Conservation (phyloP, 129 eudicot genomes). For the Pseudognaphalium luteoalbum region DNA sequence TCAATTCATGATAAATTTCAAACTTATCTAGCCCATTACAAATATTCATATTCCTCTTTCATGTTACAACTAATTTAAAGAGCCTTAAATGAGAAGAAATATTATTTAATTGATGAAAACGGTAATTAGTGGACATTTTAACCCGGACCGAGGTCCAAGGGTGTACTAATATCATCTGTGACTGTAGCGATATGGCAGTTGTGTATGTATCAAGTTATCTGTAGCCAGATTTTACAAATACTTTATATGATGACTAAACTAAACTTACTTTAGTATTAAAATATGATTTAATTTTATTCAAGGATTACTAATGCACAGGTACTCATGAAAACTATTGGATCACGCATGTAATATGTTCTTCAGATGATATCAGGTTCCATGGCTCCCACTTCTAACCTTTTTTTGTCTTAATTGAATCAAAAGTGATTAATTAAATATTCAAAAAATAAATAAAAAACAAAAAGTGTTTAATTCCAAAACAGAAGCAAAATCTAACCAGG, state of each 20-base stretch:
- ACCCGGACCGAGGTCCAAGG: no score
- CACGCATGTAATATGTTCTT: slow-evolving; percentile 35
- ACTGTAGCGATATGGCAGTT: background rate
- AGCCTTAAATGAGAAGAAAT: no score
- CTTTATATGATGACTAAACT: background rate
- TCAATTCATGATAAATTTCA: no score
- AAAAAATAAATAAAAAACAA: slow-evolving; percentile 33
- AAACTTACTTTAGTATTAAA: background rate
- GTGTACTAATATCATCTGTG: background rate
- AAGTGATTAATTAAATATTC: slow-evolving; percentile 8
- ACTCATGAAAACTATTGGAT: slow-evolving; percentile 42
- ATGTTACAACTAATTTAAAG: no score
- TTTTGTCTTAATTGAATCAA: slow-evolving; percentile 24
- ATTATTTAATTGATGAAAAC: no score
- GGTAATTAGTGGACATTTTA: no score
- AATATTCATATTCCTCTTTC: no score
- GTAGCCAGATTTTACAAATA: background rate
- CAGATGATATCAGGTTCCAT: background rate
- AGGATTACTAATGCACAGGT: slow-evolving; percentile 14
- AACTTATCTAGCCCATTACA: no score
- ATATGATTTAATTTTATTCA: background rate
- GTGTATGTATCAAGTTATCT: background rate
- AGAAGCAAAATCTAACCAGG: slow-evolving; percentile 29
- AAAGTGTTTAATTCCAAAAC: slow-evolving; percentile 27
- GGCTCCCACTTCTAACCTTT: slow-evolving; percentile 20